Evolutionary conservation across 495 filamentous ascomycete species (phyloP).

Genomic region (Penicillium malachiteum): DNA sequence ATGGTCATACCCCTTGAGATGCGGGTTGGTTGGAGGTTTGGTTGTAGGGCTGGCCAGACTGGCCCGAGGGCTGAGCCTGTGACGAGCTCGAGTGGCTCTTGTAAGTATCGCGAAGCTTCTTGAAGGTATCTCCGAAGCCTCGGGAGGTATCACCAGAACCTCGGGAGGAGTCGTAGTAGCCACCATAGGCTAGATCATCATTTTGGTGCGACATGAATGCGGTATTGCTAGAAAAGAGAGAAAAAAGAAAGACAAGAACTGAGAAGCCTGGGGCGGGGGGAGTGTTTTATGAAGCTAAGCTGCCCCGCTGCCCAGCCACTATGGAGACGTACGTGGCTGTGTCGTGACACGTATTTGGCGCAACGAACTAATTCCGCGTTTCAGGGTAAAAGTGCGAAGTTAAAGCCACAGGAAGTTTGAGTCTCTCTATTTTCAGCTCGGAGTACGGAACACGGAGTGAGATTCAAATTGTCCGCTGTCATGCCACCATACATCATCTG

Average conservation of each 20-base stretch:
- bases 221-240: neutral
- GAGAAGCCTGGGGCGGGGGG: slow-evolving; percentile 14
- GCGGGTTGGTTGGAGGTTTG: slow-evolving; percentile 6
- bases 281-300: slow-evolving; percentile 16
- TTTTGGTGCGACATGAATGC: slow-evolving; percentile 37
- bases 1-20: slow-evolving; percentile 12
- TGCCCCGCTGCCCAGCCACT: slow-evolving; percentile 29
- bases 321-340: slow-evolving; percentile 24
- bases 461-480: neutral
- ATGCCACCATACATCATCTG: neutral
- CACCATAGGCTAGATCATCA: slow-evolving; percentile 59
- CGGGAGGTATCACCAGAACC: slow-evolving; percentile 37
- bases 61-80: slow-evolving; percentile 13
- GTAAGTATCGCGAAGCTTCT: slow-evolving; percentile 47
- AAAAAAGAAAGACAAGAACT: slow-evolving; percentile 9
- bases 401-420: neutral
- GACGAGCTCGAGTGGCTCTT: slow-evolving; percentile 31
- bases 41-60: slow-evolving; percentile 9
- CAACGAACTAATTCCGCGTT: neutral
- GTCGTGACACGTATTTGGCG: slow-evolving; percentile 4
- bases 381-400: neutral
- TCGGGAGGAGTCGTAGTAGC: slow-evolving; percentile 41
- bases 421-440: neutral
- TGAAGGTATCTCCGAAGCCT: slow-evolving; percentile 56
- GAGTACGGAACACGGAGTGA: neutral